Percentiles rank a stretch among this genome's conserved stretches.
These are phyloP conservation scores for Diutina pseudorugosa DNA, from an alignment of 1,139 yeast genomes.

Conservation along the genomic window DNA sequence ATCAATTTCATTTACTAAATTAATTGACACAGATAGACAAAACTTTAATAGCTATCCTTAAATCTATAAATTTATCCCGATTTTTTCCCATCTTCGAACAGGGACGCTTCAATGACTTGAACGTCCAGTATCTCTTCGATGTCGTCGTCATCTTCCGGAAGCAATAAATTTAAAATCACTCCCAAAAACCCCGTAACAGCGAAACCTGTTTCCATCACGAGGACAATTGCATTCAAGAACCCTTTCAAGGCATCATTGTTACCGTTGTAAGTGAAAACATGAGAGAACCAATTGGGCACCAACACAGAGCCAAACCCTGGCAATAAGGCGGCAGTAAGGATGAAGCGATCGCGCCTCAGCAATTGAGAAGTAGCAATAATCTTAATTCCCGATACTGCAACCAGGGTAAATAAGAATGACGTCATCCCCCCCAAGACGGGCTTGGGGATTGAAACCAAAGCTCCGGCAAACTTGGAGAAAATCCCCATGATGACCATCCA, in stretches of 20 bases:
- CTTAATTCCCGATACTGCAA: constrained; percentile 79
- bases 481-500: constrained; percentile 77
- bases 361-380: constrained; percentile 67
- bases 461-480: constrained; percentile 82
- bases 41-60: not conserved
- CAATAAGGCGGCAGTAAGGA: constrained; percentile 61
- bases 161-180: constrained; percentile 52
- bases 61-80: not conserved
- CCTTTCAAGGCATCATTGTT: constrained; percentile 51
- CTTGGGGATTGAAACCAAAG: constrained; percentile 72
- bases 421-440: constrained; percentile 92
- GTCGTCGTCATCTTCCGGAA: constrained; percentile 65
- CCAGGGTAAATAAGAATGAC: constrained; percentile 75
- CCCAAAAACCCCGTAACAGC: constrained; percentile 76
- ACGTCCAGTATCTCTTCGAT: constrained; percentile 27
- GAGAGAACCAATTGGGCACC: constrained; percentile 63
- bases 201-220: constrained; percentile 82
- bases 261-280: constrained; percentile 69
- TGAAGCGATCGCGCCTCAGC: constrained; percentile 80
- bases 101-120: not conserved
- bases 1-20: not conserved
- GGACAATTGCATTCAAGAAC: constrained; percentile 64
- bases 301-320: constrained; percentile 74
- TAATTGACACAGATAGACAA: not conserved
- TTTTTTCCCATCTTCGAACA: not conserved